Conservation (phyloP, 352 stramenopile genomes). For the Phytophthora kernoviae region DNA sequence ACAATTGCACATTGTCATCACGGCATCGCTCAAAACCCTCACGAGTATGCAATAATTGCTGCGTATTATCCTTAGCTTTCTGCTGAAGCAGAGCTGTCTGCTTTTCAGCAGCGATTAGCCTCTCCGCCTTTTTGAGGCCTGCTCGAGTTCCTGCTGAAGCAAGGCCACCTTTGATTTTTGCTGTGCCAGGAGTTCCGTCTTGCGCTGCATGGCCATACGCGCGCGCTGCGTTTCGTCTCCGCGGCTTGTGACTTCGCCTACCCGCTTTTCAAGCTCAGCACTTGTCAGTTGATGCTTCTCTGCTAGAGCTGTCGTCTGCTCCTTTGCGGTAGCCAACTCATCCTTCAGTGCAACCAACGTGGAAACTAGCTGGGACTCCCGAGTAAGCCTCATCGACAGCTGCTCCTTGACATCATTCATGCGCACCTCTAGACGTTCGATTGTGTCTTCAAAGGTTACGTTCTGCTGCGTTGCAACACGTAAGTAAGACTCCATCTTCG, state of each 20-base stretch:
- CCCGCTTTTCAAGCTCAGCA: conserved; percentile 35
- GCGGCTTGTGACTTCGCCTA: conserved; percentile 22
- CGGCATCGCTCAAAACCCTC: conserved; percentile 33
- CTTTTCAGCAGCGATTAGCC: conserved; percentile 34
- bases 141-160: conserved; percentile 37
- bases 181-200: conserved; percentile 48
- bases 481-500: conserved; percentile 47
- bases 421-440: conserved; percentile 43
- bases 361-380: conserved; percentile 25
- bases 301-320: conserved; percentile 34
- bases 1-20: conserved; percentile 44
- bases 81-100: conserved; percentile 26
- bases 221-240: conserved; percentile 38
- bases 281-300: conserved; percentile 38
- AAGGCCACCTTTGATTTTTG: conserved; percentile 41
- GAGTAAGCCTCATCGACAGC: conserved; percentile 36
- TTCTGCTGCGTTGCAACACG: conserved; percentile 39
- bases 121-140: conserved; percentile 19
- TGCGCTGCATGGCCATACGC: conserved; percentile 48
- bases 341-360: conserved; percentile 33
- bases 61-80: conserved; percentile 48
- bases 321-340: conserved; percentile 37
- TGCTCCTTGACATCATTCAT: conserved; percentile 43
- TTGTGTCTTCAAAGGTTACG: conserved; percentile 55
- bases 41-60: conserved; percentile 40